phyloP scores from a whole-genome alignment of 1,284 basidiomycete species.

The Fomitopsis schrenkii region DNA sequence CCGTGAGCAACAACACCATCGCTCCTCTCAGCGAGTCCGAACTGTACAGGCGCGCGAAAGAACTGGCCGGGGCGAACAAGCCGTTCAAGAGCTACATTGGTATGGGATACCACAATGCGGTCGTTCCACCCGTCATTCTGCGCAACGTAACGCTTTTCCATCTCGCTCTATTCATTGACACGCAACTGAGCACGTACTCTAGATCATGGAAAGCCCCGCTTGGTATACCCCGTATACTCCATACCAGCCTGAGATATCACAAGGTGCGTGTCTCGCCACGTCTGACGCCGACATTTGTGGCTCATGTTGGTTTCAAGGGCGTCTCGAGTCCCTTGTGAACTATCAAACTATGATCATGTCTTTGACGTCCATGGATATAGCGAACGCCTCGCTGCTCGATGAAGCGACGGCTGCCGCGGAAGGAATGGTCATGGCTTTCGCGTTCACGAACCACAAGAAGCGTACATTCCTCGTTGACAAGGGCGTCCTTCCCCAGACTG shows the following conservation, averaged over 20 bases:
- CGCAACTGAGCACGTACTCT: background rate
- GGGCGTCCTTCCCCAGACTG: conserved; percentile 82
- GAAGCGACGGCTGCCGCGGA: conserved; percentile 94
- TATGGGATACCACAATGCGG: conserved; percentile 96
- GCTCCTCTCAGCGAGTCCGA: conserved; percentile 84
- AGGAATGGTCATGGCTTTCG: conserved; percentile 85
- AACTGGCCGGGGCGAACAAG: conserved; percentile 77
- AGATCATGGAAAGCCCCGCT: conserved; percentile 94
- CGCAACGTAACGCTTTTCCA: conserved; percentile 61
- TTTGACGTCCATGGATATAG: conserved; percentile 91
- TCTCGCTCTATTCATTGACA: background rate
- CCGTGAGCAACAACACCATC: conserved; percentile 67
- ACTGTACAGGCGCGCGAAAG: conserved; percentile 72
- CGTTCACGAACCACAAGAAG: conserved; percentile 66
- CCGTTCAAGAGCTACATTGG: conserved; percentile 92
- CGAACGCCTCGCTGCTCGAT: conserved; percentile 90
- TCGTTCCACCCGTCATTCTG: conserved; percentile 90
- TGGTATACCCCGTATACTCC: conserved; percentile 99
- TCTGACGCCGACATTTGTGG: background rate
- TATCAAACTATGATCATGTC: conserved; percentile 97
- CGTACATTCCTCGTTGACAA: conserved; percentile 82
- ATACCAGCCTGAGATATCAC: conserved; percentile 89
- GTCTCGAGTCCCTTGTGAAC: conserved; percentile 95
- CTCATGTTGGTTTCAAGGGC: conserved; percentile 46
- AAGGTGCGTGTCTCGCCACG: conserved; percentile 50